Percentiles rank a stretch among this genome's conserved stretches.
phyloP scores from a whole-genome alignment of 768 basidiomycete species.

The Suillus decipiens region DNA sequence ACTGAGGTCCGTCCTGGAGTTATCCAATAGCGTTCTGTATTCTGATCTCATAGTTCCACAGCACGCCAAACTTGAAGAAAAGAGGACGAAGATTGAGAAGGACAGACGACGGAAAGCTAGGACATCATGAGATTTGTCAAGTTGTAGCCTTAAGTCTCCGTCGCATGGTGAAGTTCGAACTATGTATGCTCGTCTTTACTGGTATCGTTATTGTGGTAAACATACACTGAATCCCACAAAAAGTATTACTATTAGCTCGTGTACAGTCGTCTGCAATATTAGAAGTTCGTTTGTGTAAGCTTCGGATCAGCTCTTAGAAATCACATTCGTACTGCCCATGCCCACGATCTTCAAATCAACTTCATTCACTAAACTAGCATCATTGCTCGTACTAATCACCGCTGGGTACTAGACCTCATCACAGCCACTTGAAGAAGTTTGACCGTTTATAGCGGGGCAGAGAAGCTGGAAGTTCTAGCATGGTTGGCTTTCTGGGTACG shows the following conservation, averaged over 20 bases:
- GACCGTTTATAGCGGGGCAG: background rate
- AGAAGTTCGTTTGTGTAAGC: background rate
- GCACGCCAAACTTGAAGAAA: conserved; percentile 63
- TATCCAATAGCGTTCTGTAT: background rate
- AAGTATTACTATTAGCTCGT: background rate
- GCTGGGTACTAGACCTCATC: conserved; percentile 1
- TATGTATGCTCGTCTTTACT: background rate
- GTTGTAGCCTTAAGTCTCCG: background rate
- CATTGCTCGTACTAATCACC: background rate
- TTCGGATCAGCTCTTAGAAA: background rate
- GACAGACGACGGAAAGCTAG: conserved; percentile 46
- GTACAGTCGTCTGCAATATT: background rate
- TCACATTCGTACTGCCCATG: conserved; percentile 1
- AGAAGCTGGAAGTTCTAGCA: conserved; percentile 17
- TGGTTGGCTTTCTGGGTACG: conserved; percentile 42
- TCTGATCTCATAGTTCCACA: conserved; percentile 31
- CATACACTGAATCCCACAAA: conserved; percentile 3
- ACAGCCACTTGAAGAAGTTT: conserved; percentile 5
- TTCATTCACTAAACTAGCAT: conserved; percentile 9
- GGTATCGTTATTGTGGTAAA: background rate
- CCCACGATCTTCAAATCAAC: background rate
- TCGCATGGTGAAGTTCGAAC: background rate
- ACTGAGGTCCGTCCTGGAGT: conserved; percentile 63
- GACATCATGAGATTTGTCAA: conserved; percentile 14
- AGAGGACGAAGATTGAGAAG: conserved; percentile 56